Conservation (phyloP, 1,139 yeast species). For the Sugiyamaella novakii region DNA sequence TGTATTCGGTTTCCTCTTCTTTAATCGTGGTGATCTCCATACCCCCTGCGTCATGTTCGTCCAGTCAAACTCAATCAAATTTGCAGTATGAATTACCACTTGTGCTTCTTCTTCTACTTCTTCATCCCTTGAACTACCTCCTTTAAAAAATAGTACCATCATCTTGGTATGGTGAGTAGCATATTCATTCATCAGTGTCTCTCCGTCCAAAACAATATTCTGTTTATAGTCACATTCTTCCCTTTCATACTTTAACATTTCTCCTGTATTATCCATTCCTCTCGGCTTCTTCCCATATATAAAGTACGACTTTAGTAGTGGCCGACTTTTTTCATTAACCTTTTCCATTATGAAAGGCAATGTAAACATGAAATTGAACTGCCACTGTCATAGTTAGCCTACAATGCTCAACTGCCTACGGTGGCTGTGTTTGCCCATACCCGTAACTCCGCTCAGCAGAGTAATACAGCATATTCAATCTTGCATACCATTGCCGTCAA, state of each 20-base stretch:
- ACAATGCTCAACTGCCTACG: background rate
- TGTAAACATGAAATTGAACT: constrained; percentile 38
- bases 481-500: constrained; percentile 21
- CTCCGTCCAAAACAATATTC: constrained; percentile 31
- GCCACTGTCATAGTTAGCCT: constrained; percentile 29
- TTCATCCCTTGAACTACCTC: constrained; percentile 17
- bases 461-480: no score
- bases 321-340: constrained; percentile 26
- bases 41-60: constrained; percentile 39
- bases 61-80: constrained; percentile 42
- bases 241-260: constrained; percentile 19
- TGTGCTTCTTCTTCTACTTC: constrained; percentile 29
- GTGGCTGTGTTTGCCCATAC: background rate
- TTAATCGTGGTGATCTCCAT: constrained; percentile 38
- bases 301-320: constrained; percentile 31
- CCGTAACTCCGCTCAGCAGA: background rate
- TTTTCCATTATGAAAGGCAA: constrained; percentile 35
- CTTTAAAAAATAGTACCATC: constrained; percentile 39
- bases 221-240: constrained; percentile 21
- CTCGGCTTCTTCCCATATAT: constrained; percentile 31
- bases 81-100: constrained; percentile 43
- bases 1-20: background rate
- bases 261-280: constrained; percentile 5
- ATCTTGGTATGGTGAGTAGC: constrained; percentile 43
- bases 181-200: constrained; percentile 29